Percentiles rank a stretch among this genome's conserved stretches.
Evolutionary conservation across 1,139 yeast species (phyloP).

Genomic region (Pichia sp.): DNA sequence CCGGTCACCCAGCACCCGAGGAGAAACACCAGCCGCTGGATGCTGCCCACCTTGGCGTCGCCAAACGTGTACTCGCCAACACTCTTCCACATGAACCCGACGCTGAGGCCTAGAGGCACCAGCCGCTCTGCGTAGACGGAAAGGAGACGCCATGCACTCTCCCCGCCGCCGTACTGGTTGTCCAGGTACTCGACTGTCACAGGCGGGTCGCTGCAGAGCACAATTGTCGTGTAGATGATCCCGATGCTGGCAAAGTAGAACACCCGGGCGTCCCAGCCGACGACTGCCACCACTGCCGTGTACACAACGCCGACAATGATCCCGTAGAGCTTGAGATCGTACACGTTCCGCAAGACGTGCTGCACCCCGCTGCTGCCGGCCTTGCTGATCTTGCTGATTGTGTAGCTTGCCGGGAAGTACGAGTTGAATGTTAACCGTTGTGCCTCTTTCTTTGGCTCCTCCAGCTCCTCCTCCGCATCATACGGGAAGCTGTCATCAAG

Average conservation of each 20-base stretch:
- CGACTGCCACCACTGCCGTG: neutral
- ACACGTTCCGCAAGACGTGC: slow-evolving; percentile 22
- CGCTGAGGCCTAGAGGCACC: slow-evolving; percentile 68
- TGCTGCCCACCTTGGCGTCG: neutral
- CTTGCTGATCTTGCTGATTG: slow-evolving; percentile 47
- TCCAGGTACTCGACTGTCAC: slow-evolving; percentile 50
- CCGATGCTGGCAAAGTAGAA: slow-evolving; percentile 70
- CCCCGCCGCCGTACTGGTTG: slow-evolving; percentile 46
- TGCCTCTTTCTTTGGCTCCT: slow-evolving; percentile 39
- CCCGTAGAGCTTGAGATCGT: slow-evolving; percentile 4
- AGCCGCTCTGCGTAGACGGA: slow-evolving; percentile 72
- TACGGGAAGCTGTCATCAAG: slow-evolving; percentile 35
- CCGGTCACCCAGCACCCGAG: slow-evolving; percentile 72
- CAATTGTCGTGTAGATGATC: slow-evolving; percentile 48
- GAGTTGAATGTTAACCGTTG: slow-evolving; percentile 44
- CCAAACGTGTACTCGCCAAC: slow-evolving; percentile 27
- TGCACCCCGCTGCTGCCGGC: slow-evolving; percentile 60
- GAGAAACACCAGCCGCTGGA: slow-evolving; percentile 19
- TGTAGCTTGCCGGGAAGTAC: slow-evolving; percentile 71
- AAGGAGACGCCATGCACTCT: slow-evolving; percentile 39
- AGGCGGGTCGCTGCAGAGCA: slow-evolving; percentile 83
- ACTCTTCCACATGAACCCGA: slow-evolving; percentile 64
- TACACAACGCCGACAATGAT: slow-evolving; percentile 1
- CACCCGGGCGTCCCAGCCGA: neutral
- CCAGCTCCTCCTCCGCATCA: neutral